Base-by-base conservation (phyloP, 352 stramenopile species). In the Phytophthora citricola region DNA sequence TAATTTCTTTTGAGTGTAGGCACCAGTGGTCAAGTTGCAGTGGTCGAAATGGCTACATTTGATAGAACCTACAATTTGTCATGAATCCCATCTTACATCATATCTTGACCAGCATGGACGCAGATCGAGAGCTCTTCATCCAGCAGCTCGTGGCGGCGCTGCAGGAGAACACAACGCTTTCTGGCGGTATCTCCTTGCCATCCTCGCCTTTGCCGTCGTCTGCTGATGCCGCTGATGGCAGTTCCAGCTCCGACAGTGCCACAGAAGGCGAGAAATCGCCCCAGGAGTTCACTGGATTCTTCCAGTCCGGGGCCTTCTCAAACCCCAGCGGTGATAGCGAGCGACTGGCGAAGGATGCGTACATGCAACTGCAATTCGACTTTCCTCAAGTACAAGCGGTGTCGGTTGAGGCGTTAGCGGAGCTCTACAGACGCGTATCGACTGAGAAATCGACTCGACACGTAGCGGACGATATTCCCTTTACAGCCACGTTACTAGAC, bases 311-410 rank as follows among this genome's bases (percentile, higher is more conserved):
- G 2, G 14, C 20, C 2, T 46, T 36, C 29, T 53, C 54, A 4
- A 50, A 9, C 7, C 27, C 26, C 26, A 54, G 36, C 27, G 15
- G 24, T 1, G 45, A 66, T 39, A 63, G 5, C 47, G 51, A 71
- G 17, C 51, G 48, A 40, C 15, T 83, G 38, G 76, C 73, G 27
- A 52, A 20, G 29, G 54, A 55, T 7, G 81, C 78, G 24, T 81
- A 90, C 58, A 67, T 68, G 34, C 58, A 72, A 52, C 64, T 90
- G 40, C 81, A 90, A 65, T 89, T 79, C 40, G 81, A 90, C 59
- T 90, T 78, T 52, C 81, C 81, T 0, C 66, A 81, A 34, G 49
- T 79, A 4, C 40, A 67, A 27, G 77, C 83, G 22, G 46, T 51
- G 17, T 66, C 79, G 49, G 48, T 87, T 49, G 45, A 69, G 27